Base-by-base conservation (phyloP, 140 eudicot genomes). In the Cichorium intybus region DNA sequence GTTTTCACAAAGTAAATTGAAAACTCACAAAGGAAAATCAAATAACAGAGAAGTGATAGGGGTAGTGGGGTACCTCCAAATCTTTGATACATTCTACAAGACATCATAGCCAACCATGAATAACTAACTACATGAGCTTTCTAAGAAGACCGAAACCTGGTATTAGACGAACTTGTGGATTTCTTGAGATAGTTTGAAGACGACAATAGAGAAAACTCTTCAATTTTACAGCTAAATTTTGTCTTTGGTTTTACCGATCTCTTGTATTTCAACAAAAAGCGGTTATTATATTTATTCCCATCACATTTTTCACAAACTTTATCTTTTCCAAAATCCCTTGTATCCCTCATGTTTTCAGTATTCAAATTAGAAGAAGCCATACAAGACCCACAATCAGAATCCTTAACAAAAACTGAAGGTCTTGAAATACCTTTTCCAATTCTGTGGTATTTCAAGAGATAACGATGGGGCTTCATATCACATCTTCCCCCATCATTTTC, bases 401-500 rank as follows among this genome's bases (percentile, higher is more conserved):
- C 49, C 65, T 53, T 39, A 24, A 14, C 56, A 51, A 62, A 20
- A 61, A 57, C 66, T 23, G 76, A 68, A 31, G 71, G 62, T 51
- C 75, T 69, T 31, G 74, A 57, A 37, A 10, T 57, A 16, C 71
- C 60, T 70, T 65, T 70, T 53, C 76, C 69, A 60, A 31, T 28
- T 49, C 78, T 68, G 31, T 51, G 53, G 65, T 92, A 88, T 68
- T 84, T 85, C n/a, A 80, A 56, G 26, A 39, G 31, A 79, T 23
- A 77, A 16, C 76, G 79, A 49, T 79, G 80, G 5, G 59, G 56
- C 39, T 75, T 43, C 34, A 2, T 64, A 31, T 16, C 46, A 43
- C 51, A 41, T 55, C 66, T 62, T 57, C 50, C 79, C 34, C 57
- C 70, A 17, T 52, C 75, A 50, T 7, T 68, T 71, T 62, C 78